Evolutionary conservation across 371 early-diverging fungal genomes (phyloP).

Genomic region (Paramicrosporidium saccamoebae): DNA sequence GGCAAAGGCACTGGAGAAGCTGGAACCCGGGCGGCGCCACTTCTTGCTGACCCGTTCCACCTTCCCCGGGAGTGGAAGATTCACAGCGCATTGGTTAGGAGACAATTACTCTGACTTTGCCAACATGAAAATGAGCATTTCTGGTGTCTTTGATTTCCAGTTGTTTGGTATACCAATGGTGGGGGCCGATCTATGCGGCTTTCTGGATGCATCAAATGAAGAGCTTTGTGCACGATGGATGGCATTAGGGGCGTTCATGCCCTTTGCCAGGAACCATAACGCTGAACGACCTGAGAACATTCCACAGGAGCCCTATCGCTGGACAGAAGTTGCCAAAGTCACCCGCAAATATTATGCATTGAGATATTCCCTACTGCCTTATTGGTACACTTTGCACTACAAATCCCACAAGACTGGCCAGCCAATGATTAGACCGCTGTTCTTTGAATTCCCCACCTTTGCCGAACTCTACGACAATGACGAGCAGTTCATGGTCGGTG

Average conservation of each 20-base stretch:
- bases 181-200: conserved; percentile 35
- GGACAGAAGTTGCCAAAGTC: conserved; percentile 9
- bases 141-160: conserved; percentile 19
- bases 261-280: conserved; percentile 34
- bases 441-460: conserved; percentile 12
- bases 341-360: conserved; percentile 12
- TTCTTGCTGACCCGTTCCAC: conserved; percentile 31
- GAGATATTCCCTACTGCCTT: conserved; percentile 24
- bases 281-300: conserved; percentile 8
- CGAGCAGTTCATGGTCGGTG: conserved; percentile 16
- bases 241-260: conserved; percentile 32
- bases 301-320: conserved; percentile 18
- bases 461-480: conserved; percentile 8
- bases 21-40: conserved; percentile 13
- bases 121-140: conserved; percentile 13
- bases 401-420: conserved; percentile 11
- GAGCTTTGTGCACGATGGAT: conserved; percentile 26
- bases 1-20: conserved; percentile 6
- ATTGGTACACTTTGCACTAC: conserved; percentile 21
- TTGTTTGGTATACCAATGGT: conserved; percentile 22
- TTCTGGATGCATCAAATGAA: conserved; percentile 14
- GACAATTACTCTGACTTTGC: conserved; percentile 15
- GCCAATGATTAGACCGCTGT: conserved; percentile 15
- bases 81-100: conserved; percentile 26
- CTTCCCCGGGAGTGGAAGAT: conserved; percentile 22